phyloP scores from a whole-genome alignment of 164 flowering plant species.

The Platanus orientalis region DNA sequence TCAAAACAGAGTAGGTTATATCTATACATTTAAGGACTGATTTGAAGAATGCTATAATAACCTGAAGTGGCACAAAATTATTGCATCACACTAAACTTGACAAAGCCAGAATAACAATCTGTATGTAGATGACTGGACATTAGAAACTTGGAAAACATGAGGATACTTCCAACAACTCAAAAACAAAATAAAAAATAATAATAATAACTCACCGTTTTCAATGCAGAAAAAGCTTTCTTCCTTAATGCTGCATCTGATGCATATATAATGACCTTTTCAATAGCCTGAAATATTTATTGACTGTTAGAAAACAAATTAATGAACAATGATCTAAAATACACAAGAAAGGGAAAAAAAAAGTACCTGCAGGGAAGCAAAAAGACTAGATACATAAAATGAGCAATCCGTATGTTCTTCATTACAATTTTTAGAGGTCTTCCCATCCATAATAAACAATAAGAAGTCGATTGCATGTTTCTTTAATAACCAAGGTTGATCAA shows the following conservation, averaged over 20 bases:
- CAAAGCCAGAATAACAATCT: not conserved
- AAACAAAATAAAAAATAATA: too few relatives aligned
- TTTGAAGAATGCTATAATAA: too few relatives aligned
- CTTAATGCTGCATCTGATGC: constrained; percentile 50
- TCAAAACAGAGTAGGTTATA: too few relatives aligned
- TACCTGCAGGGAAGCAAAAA: constrained; percentile 75
- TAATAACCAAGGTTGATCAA: constrained; percentile 54
- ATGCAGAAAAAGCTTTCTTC: constrained; percentile 56
- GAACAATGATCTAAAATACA: not conserved
- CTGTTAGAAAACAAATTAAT: constrained; percentile 11
- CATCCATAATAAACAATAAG: constrained; percentile 48
- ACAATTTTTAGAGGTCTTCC: constrained; percentile 15
- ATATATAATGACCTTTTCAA: constrained; percentile 55
- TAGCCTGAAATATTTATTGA: constrained; percentile 45
- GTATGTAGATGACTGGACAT: not conserved
- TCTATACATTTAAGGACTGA: too few relatives aligned
- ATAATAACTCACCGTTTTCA: constrained; percentile 51
- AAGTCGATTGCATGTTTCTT: constrained; percentile 60
- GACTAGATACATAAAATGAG: constrained; percentile 39
- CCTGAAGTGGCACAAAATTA: too few relatives aligned
- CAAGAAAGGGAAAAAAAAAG: constrained; percentile 4
- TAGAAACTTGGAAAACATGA: not conserved
- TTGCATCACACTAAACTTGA: not conserved
- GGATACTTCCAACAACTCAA: not conserved
- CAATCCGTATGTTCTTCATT: constrained; percentile 33